Evolutionary conservation across 768 basidiomycete genomes (phyloP), one percentile per base, ranked within the genome.

Genomic region (Mycena venus): DNA sequence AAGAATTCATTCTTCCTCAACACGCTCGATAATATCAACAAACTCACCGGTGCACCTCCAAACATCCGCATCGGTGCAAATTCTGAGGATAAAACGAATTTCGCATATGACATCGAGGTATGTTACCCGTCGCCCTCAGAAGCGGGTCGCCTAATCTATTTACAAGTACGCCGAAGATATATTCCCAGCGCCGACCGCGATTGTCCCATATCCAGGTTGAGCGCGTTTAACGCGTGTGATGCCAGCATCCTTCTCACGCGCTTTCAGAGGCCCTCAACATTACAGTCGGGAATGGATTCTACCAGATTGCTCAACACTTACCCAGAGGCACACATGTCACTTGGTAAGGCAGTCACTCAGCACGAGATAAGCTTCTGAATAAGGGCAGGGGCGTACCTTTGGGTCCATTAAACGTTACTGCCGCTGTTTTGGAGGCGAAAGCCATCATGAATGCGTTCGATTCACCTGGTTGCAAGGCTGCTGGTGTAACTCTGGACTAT

Each of bases 1-100:
- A 56, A 47, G 61, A 70, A 70, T n/a, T 68, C 86, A 23, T 93
- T 93, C 80, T 89, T 91, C 76, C 86, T 85, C 82, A 92, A 91
- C 67, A 87, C 88, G 6, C 84, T 94, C 59, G 82, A 88, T 49
- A 92, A 92, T 80, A 79, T 92, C 73, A 88, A 84, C 31, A 73
- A 80, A 49, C 83, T 92, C 29, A 88, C 91, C 7, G 89, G 91
- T 0, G 79, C 82, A n/a, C 87, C 91, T 2, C 89, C 92, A 21
- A 87, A 85, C 65, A 89, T 93, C 69, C 83, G 92, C 44, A 91
- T 93, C 44, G 89, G 90, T 29, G 93, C 89, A 1, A 83, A 93
- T 72, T 86, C 84, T 61, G 85, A 88, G 78, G 92, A 93, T 76
- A 89, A 88, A 64, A 92, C 92, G 1, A 82, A 87, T 68, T 94